Base-by-base conservation (phyloP, 1,139 yeast genomes). In the Candida albicans region DNA sequence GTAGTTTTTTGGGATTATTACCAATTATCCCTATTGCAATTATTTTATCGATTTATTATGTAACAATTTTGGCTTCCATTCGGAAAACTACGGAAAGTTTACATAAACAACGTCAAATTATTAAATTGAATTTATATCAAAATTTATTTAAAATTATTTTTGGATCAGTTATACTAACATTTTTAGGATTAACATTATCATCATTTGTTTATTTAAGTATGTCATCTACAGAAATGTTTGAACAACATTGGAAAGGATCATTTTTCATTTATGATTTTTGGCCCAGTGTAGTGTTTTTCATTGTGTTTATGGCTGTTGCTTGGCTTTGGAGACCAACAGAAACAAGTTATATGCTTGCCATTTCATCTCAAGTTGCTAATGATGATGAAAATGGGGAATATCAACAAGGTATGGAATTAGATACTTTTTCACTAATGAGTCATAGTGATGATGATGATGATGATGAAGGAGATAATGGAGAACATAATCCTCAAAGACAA, bases 271-370 rank as follows among this genome's bases (percentile, higher is more conserved):
- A 86, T 41, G 97, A 93, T 55, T 95, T 95, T 68, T 90, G 99
- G 96, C 96, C 97, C 33, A 84, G 96, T 48, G 78, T 89, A 37
- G 85, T 91, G 12, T 95, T 89, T 67, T 89, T 87, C 60, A 66
- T 84, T 38, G 91, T 91, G 38, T 91, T 93, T 63, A 78, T 87
- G 59, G 81, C 91, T 7, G 75, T 95, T 54, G 88, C 96, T 10
- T 83, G 90, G 73, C 79, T 93, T 52, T 95, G 99, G 99, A 82
- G 99, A 65, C 99, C 99, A 40, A 91, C 98, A 0, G 96, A 87
- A 56, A 89, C 96, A 35, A 90, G 96, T 52, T 86, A 91, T 58
- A 84, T 95, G 80, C 79, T 93, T 61, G 99, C 98, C 14, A 91
- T 91, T 54, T 89, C 97, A 3, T 90, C 89, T 47, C 98, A 95